A percentile compares a stretch with the other conserved stretches of the same genome.
phyloP scores from a whole-genome alignment of 139 green algal species.

The Chara braunii region DNA sequence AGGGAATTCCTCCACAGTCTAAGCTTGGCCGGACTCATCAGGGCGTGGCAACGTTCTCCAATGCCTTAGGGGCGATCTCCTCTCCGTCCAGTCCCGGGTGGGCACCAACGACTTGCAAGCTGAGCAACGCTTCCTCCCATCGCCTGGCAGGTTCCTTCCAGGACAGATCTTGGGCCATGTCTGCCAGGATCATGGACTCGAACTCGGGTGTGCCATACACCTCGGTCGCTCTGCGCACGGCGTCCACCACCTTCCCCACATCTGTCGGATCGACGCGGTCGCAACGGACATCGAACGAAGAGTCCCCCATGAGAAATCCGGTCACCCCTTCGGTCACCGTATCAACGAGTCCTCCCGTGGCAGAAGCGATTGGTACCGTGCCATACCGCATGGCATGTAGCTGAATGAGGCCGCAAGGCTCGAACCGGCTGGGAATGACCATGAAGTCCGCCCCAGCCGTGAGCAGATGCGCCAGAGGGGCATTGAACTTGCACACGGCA shows the following conservation, averaged over 20 bases:
- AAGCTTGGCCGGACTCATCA: no score
- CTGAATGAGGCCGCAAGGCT: conserved; percentile 97
- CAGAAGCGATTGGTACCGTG: conserved; percentile 83
- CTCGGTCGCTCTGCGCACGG: conserved; percentile 34
- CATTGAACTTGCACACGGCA: conserved; percentile 89
- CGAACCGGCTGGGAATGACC: conserved; percentile 91
- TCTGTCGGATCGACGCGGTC: conserved; percentile 69
- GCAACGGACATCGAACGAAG: no score
- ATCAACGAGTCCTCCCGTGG: conserved; percentile 94
- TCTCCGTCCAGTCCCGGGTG: conserved; percentile 19
- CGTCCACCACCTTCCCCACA: conserved; percentile 55
- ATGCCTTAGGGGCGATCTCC: conserved; percentile 36
- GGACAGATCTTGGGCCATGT: conserved; percentile 89
- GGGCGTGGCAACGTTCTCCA: conserved; percentile 40
- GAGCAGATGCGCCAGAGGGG: conserved; percentile 85
- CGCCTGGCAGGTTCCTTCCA: conserved; percentile 56
- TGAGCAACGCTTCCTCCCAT: conserved; percentile 35
- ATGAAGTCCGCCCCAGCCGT: conserved; percentile 95
- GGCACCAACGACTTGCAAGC: not conserved
- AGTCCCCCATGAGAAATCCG: no score
- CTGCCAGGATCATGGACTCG: conserved; percentile 71
- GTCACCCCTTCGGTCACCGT: conserved; percentile 96
- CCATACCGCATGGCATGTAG: conserved; percentile 76
- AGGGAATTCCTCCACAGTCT: no score
- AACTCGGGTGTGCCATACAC: conserved; percentile 68